These are phyloP conservation scores for Solanum etuberosum DNA, from an alignment of 257 asterid genomes.

Conservation along the genomic window DNA sequence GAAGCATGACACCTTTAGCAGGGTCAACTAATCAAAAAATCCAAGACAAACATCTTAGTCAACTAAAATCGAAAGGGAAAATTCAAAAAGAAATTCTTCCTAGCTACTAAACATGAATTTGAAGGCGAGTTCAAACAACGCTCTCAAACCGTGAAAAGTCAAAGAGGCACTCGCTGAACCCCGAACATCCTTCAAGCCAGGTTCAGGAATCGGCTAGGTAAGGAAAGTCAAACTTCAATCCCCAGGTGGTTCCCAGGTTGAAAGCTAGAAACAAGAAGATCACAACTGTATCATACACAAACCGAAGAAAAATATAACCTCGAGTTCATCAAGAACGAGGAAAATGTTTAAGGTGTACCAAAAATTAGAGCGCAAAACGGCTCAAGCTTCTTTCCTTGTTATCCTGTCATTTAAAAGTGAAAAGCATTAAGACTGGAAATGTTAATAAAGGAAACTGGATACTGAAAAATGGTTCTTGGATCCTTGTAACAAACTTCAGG, in stretches of 20 bases:
- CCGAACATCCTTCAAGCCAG: not conserved
- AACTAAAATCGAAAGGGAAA: not conserved
- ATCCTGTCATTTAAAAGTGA: conserved; percentile 40
- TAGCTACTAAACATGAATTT: not conserved
- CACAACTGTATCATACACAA: not conserved
- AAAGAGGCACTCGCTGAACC: not conserved
- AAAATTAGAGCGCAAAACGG: not conserved
- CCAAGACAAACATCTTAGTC: not conserved
- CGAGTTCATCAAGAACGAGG: not conserved
- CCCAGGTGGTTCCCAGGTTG: not conserved
- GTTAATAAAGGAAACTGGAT: not conserved
- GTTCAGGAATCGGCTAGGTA: not conserved
- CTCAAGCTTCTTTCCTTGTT: conserved; percentile 90
- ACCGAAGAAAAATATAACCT: not conserved
- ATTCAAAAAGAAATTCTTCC: not conserved
- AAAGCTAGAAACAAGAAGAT: not conserved
- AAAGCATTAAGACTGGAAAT: not conserved
- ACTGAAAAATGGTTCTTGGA: not conserved
- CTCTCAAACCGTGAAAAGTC: not conserved
- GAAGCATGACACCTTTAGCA: not conserved
- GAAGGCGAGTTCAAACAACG: not conserved
- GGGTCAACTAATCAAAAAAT: not conserved
- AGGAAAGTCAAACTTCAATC: not conserved
- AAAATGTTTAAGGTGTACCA: not conserved
- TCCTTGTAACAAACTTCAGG: not conserved